Evolutionary conservation across 805 yeast species (phyloP).

Genomic region (Kodamaea fukazawae): DNA sequence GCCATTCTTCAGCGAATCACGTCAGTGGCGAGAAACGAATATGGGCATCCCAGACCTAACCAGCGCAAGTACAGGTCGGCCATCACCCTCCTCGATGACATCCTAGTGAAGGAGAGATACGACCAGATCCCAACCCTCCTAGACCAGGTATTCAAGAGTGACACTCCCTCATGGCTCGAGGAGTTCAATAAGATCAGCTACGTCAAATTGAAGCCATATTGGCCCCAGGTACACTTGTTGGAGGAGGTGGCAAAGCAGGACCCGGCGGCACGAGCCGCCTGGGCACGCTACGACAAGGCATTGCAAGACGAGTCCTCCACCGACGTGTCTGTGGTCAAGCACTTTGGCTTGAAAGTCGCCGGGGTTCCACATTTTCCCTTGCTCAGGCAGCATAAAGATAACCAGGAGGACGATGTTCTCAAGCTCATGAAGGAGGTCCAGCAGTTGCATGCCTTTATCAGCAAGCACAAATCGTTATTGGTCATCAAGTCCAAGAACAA

Average conservation of each 20-base stretch:
- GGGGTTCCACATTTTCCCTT: too few species aligned
- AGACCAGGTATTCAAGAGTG: conserved; percentile 26
- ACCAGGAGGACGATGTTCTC: too few species aligned
- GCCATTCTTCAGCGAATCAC: conserved; percentile 5
- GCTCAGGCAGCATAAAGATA: too few species aligned
- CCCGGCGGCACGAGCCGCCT: conserved; percentile 6
- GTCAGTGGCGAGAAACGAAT: conserved; percentile 8
- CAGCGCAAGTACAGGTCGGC: conserved; percentile 11
- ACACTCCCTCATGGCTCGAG: conserved; percentile 19
- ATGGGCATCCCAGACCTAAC: conserved; percentile 10
- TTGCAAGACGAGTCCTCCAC: conserved; percentile 14
- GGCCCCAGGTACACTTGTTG: conserved; percentile 38
- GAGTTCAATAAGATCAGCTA: conserved; percentile 21
- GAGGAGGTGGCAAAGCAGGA: conserved; percentile 20
- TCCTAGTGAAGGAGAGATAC: conserved; percentile 29
- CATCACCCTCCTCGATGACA: conserved; percentile 20
- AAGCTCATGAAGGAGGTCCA: conserved; percentile 13
- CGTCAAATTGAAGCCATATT: conserved; percentile 19
- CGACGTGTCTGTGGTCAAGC: conserved; percentile 14
- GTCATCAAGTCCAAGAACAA: conserved; percentile 23
- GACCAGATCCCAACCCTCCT: conserved; percentile 21
- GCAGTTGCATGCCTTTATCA: conserved; percentile 21
- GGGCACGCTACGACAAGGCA: conserved; percentile 15
- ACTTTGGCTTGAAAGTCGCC: conserved; percentile 10
- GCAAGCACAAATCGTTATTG: conserved; percentile 16